These are phyloP conservation scores for Acacia crassicarpa DNA, from an alignment of 306 rosid species.

Conservation along the genomic window DNA sequence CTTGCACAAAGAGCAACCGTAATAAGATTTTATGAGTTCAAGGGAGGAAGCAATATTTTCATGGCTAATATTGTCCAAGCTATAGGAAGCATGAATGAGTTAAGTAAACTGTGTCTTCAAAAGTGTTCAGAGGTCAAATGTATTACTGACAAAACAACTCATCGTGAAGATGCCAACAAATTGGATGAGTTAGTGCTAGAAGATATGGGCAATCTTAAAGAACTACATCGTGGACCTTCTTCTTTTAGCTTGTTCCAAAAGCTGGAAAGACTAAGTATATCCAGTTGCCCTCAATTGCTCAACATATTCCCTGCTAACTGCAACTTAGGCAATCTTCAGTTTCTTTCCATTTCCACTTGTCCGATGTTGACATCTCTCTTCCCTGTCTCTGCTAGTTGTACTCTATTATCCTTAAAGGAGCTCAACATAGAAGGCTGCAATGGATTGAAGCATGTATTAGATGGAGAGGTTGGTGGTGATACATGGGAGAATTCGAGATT, in stretches of 20 bases:
- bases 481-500: no score
- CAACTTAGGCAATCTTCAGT: background rate
- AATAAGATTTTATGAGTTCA: background rate
- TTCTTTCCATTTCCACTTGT: accelerated
- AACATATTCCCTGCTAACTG: background rate
- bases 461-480: no score
- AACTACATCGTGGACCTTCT: background rate
- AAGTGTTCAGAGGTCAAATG: background rate
- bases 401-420: background rate
- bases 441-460: no score
- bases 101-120: background rate
- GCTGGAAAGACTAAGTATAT: background rate
- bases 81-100: background rate
- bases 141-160: background rate
- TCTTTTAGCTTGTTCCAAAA: background rate
- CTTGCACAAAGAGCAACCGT: background rate
- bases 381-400: background rate
- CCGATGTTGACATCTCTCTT: background rate
- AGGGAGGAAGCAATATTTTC: background rate
- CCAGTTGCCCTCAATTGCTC: background rate
- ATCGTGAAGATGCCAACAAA: background rate
- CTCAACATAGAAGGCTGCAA: background rate
- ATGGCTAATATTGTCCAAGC: background rate
- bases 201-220: background rate
- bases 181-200: background rate